These are phyloP conservation scores for Alternaria sp. DNA, from an alignment of 2,329 filamentous ascomycete genomes.

Conservation along the genomic window DNA sequence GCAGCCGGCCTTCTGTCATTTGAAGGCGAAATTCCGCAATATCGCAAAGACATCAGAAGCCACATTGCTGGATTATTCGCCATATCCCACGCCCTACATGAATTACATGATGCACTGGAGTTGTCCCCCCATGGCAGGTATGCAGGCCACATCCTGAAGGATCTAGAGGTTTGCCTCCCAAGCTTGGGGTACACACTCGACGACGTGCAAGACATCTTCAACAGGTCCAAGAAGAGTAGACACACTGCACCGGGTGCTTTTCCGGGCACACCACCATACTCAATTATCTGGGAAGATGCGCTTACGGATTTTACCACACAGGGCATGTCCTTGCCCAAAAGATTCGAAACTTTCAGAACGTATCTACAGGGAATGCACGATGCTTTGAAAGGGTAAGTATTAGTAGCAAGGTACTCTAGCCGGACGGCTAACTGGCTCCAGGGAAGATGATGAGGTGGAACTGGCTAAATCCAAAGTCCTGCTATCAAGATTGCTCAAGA, in stretches of 20 bases:
- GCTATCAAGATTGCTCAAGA: conserved; percentile 46
- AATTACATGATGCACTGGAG: conserved; percentile 57
- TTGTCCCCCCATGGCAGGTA: conserved; percentile 51
- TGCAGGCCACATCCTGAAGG: conserved; percentile 53
- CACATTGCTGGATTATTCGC: conserved; percentile 64
- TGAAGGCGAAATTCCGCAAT: conserved; percentile 60
- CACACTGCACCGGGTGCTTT: conserved; percentile 45
- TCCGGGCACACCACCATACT: conserved; percentile 54
- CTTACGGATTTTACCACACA: conserved; percentile 57
- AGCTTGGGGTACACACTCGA: conserved; percentile 62
- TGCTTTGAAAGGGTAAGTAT: conserved; percentile 58
- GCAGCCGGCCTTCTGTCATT: conserved; percentile 62
- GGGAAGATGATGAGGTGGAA: conserved; percentile 43
- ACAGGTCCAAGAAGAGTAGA: conserved; percentile 45
- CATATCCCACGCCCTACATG: conserved; percentile 61
- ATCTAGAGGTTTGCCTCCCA: conserved; percentile 59
- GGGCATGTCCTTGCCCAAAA: conserved; percentile 56
- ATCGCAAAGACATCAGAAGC: conserved; percentile 62
- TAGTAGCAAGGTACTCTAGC: not conserved
- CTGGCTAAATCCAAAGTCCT: conserved; percentile 39
- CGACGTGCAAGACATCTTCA: conserved; percentile 57
- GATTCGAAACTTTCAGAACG: conserved; percentile 61
- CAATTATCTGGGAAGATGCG: conserved; percentile 62
- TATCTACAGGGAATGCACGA: conserved; percentile 58
- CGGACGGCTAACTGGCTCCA: conserved; percentile 29